These are phyloP conservation scores for Hirschfeldia incana DNA, from an alignment of 345 rosid genomes.

Conservation along the genomic window DNA sequence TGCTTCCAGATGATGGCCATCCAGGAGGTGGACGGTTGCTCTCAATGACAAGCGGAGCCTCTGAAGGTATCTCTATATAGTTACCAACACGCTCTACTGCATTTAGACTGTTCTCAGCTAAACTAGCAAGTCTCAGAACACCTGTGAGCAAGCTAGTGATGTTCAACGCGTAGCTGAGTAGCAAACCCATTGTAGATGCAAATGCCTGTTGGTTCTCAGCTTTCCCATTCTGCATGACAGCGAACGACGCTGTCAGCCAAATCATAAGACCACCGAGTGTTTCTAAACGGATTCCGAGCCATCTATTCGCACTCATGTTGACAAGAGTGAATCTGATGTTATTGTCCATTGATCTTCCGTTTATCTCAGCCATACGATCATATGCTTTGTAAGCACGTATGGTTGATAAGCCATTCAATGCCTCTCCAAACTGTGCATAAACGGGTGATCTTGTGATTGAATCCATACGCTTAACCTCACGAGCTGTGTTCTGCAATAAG, in stretches of 20 bases:
- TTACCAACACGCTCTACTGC: constrained; percentile 92
- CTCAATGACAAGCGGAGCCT: constrained; percentile 80
- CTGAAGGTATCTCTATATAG: constrained; percentile 88
- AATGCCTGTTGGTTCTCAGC: constrained; percentile 82
- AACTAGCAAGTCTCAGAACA: constrained; percentile 95
- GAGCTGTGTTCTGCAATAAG: constrained; percentile 71
- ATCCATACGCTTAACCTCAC: constrained; percentile 98
- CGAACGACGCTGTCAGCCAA: constrained; percentile 97
- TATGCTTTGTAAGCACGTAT: constrained; percentile 99
- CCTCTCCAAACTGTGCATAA: constrained; percentile 99
- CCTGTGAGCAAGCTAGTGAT: constrained; percentile 80
- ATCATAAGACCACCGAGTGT: constrained; percentile 95
- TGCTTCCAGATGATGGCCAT: constrained; percentile 97
- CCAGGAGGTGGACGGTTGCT: constrained; percentile 93
- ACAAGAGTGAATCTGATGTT: constrained; percentile 88
- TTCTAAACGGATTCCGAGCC: constrained; percentile 96
- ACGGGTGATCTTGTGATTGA: constrained; percentile 93
- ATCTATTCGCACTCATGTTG: constrained; percentile 88
- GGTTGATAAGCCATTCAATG: constrained; percentile 83
- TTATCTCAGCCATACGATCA: constrained; percentile 89
- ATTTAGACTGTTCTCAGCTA: constrained; percentile 96
- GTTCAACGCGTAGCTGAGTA: constrained; percentile 92
- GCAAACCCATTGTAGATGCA: constrained; percentile 98
- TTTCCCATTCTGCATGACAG: constrained; percentile 93
- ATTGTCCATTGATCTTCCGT: constrained; percentile 94